Percentiles rank a stretch among this genome's conserved stretches.
phyloP scores from a whole-genome alignment of 2,329 filamentous ascomycete genomes.

The Xylariaceae sp. region DNA sequence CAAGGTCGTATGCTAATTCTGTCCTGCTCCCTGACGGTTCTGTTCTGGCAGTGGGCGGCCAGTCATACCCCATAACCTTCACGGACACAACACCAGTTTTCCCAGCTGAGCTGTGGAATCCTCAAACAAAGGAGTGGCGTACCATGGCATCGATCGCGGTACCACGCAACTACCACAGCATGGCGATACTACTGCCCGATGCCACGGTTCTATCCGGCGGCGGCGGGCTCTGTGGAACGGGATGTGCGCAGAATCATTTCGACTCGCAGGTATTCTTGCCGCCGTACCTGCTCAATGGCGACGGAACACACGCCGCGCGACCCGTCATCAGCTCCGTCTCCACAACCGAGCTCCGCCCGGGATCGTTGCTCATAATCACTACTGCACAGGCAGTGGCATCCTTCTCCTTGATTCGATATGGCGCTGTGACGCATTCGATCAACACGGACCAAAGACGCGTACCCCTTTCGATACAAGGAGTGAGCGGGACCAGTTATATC shows the following conservation, averaged over 20 bases:
- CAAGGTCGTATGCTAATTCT: conserved; percentile 37
- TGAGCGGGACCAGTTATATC: conserved; percentile 30
- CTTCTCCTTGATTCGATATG: conserved; percentile 41
- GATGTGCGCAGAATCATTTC: conserved; percentile 42
- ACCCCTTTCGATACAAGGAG: conserved; percentile 28
- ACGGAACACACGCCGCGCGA: conserved; percentile 34
- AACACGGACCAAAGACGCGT: conserved; percentile 50
- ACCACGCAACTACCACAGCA: conserved; percentile 41
- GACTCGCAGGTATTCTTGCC: conserved; percentile 48
- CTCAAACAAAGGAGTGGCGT: conserved; percentile 33
- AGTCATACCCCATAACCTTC: conserved; percentile 35
- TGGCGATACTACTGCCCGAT: conserved; percentile 41
- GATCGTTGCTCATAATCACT: conserved; percentile 32
- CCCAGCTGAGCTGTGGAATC: conserved; percentile 40
- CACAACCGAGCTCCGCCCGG: conserved; percentile 29
- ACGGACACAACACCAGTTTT: conserved; percentile 34
- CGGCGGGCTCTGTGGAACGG: conserved; percentile 42
- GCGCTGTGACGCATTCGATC: conserved; percentile 44
- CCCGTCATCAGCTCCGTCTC: conserved; percentile 37
- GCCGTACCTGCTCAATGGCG: conserved; percentile 44
- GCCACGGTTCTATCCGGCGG: conserved; percentile 43
- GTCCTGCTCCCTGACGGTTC: conserved; percentile 41
- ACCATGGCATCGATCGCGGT: conserved; percentile 30
- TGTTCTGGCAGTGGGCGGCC: conserved; percentile 39
- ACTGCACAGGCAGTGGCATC: conserved; percentile 28